These are phyloP conservation scores for Lachnellula arida DNA, from an alignment of 2,329 filamentous ascomycete species.

Conservation along the genomic window DNA sequence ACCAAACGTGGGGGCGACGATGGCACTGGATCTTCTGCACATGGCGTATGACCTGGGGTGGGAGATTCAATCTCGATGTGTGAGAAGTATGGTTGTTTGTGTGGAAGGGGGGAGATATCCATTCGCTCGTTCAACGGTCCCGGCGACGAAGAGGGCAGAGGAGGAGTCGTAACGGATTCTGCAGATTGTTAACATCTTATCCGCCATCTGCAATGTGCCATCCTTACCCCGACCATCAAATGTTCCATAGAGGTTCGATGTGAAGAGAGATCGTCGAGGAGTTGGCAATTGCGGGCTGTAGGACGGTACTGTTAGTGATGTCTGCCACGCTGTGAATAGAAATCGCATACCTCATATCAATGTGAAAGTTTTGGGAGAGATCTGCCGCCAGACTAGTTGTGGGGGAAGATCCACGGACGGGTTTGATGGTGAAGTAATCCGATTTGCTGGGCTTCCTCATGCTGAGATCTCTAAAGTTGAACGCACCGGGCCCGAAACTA, in stretches of 20 bases:
- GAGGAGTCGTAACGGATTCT: slow-evolving; percentile 80
- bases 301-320: slow-evolving; percentile 6
- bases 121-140: slow-evolving; percentile 69
- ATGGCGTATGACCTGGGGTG: slow-evolving; percentile 50
- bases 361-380: slow-evolving; percentile 93
- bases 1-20: slow-evolving; percentile 50
- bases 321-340: slow-evolving; percentile 1
- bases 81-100: slow-evolving; percentile 68
- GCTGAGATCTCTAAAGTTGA: slow-evolving; percentile 72
- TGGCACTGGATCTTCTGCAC: slow-evolving; percentile 43
- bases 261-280: slow-evolving; percentile 80
- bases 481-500: slow-evolving; percentile 56
- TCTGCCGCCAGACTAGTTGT: slow-evolving; percentile 88
- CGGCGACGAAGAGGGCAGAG: slow-evolving; percentile 79
- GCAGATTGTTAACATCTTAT: slow-evolving; percentile 31
- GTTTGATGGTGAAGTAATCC: slow-evolving; percentile 81
- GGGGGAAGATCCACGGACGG: slow-evolving; percentile 79
- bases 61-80: slow-evolving; percentile 69
- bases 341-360: slow-evolving; percentile 77
- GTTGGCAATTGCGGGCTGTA: slow-evolving; percentile 75
- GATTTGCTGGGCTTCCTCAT: slow-evolving; percentile 62
- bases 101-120: slow-evolving; percentile 90
- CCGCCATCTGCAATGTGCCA: slow-evolving; percentile 31
- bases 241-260: slow-evolving; percentile 57
- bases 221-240: slow-evolving; percentile 44